Percentiles rank a stretch among this genome's conserved stretches.
Conservation (phyloP, 345 rosid species). For the Euphorbia tirucalli region DNA sequence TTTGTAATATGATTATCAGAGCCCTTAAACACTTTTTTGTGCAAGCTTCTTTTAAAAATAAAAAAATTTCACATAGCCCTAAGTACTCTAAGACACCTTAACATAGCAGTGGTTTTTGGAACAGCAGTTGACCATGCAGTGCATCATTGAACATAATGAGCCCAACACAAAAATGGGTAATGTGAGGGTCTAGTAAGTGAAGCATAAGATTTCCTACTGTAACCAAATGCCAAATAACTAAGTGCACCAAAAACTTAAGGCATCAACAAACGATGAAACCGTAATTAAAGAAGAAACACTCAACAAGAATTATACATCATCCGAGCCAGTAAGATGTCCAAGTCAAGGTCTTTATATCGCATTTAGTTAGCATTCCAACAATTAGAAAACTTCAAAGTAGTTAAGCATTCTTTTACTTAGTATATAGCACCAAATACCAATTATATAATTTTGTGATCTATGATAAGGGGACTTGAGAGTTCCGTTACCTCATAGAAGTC, state of each 20-base stretch:
- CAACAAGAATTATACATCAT: constrained; percentile 1
- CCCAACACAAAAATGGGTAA: background rate
- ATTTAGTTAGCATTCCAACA: background rate
- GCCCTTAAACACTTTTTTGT: background rate
- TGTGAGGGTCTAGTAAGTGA: background rate
- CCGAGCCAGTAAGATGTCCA: background rate
- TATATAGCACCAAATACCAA: background rate
- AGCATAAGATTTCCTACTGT: background rate
- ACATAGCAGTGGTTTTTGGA: background rate
- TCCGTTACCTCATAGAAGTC: constrained; percentile 22
- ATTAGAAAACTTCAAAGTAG: background rate
- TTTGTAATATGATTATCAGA: too few relatives aligned
- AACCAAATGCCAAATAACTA: background rate
- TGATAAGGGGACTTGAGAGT: background rate
- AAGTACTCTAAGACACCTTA: background rate
- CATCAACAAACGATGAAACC: background rate
- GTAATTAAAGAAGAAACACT: too few relatives aligned
- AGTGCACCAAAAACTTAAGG: background rate
- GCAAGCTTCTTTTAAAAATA: background rate
- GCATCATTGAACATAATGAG: background rate
- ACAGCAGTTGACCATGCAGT: background rate
- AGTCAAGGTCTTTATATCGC: background rate
- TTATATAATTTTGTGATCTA: background rate
- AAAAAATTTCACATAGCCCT: background rate
- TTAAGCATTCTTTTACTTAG: background rate